Evolutionary conservation across 2,329 filamentous ascomycete genomes (phyloP), one percentile per base, ranked within the genome.

Genomic region (Ophiocordyceps sinensis): DNA sequence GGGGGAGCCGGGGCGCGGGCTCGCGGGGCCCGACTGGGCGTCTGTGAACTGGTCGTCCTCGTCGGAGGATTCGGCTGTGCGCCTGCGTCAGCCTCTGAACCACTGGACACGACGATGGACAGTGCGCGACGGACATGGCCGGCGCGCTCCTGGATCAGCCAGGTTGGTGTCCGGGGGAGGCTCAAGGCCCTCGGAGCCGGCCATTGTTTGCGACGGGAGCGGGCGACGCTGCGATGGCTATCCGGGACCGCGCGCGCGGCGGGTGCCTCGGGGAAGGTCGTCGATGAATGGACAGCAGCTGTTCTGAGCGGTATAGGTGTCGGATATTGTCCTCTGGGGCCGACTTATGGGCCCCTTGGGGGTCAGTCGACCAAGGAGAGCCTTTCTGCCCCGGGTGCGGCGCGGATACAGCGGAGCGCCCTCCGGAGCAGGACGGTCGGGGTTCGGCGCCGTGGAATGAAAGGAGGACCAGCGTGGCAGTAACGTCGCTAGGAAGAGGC

Each of bases 11-110:
- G 57, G 52, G 6, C 57, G 60, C 9, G 61, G 64, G 54, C 59
- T 71, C 49, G 51, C 59, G 43, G 54, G 64, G 42, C 59, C 68
- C 29, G 75, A 78, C 41, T 73, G 73, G 29, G 78, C 77, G 55
- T 82, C 78, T 39, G 74, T 80, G 58, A 79, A 82, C 60, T 82
- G 78, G 49, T 82, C 78, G 37, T 82, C 78, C 26, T 75, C 79
- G 46, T 81, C 78, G 38, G 77, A 79, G 28, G 65, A 66, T 44
- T 72, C 71, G 61, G 56, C 58, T 58, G 36, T 42, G 46, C 36
- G 21, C 14, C 26, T 28, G 15, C 11, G 17, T 36, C 13, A 39
- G 38, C 30, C 21, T 39, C 11, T 19, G 7, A 4, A 3, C 17
- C 3, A 14, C 5, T 5, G 12, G 32, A 15, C 8, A 23, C 35